phyloP scores from a whole-genome alignment of 1,284 basidiomycete genomes.

The Cerioporus squamosus region DNA sequence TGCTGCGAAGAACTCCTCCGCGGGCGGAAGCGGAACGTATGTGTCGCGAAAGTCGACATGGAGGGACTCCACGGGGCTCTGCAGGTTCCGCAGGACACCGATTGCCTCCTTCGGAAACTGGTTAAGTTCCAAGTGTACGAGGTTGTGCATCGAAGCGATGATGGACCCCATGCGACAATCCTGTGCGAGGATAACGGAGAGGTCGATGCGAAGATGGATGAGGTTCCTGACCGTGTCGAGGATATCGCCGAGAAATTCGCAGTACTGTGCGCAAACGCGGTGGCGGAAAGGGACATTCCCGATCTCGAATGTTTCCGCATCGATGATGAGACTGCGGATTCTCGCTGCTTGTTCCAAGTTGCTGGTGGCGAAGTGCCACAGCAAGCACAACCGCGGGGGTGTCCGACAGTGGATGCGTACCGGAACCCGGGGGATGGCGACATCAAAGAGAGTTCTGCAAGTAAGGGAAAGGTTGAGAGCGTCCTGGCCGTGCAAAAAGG shows the following conservation, averaged over 20 bases:
- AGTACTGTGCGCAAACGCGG: neutral
- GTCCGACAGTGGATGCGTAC: neutral
- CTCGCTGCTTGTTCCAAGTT: neutral
- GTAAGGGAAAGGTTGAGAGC: neutral
- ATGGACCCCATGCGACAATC: neutral
- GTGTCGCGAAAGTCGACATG: neutral
- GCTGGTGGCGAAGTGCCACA: neutral
- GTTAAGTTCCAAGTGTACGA: neutral
- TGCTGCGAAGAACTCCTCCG: neutral
- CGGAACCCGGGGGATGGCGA: neutral
- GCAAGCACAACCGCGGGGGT: neutral
- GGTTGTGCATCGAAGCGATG: neutral
- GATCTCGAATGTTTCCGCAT: neutral
- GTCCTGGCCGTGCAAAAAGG: neutral
- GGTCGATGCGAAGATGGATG: neutral
- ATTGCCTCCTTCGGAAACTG: neutral
- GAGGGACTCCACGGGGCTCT: neutral
- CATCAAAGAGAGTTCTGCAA: neutral
- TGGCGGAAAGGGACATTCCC: neutral
- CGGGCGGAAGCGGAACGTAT: neutral
- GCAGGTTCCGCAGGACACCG: neutral
- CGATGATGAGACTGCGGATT: neutral
- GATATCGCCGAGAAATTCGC: neutral
- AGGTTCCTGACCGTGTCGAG: neutral
- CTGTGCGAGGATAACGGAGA: neutral